A percentile compares a stretch with the other conserved stretches of the same genome.
phyloP scores from a whole-genome alignment of 1,139 yeast genomes.

The Yamadazyma dushanensis region DNA sequence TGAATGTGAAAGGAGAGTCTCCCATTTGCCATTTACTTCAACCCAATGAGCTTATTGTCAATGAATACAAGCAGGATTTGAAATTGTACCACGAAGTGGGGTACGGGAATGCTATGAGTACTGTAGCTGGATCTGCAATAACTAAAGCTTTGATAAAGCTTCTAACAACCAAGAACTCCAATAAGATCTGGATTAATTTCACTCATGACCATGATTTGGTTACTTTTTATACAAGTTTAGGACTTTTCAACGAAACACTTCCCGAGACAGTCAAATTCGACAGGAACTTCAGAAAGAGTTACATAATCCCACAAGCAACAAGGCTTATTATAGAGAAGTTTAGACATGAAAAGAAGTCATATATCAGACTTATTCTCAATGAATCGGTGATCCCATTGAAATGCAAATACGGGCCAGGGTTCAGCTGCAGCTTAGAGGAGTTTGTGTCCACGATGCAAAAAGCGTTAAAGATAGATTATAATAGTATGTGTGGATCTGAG shows the following conservation, averaged over 20 bases:
- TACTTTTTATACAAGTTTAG: constrained; percentile 51
- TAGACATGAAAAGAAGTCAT: constrained; percentile 42
- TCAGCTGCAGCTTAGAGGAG: constrained; percentile 49
- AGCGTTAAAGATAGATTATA: constrained; percentile 27
- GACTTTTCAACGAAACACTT: constrained; percentile 31
- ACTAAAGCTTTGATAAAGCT: constrained; percentile 49
- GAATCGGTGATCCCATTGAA: constrained; percentile 56
- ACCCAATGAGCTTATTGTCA: constrained; percentile 44
- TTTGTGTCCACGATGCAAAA: constrained; percentile 27
- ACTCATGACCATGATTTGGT: constrained; percentile 62
- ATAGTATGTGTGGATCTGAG: constrained; percentile 33
- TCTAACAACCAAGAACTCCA: constrained; percentile 26
- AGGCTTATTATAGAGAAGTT: constrained; percentile 51
- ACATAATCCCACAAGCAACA: constrained; percentile 59
- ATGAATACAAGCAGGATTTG: constrained; percentile 47
- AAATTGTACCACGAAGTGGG: constrained; percentile 48
- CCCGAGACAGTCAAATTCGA: constrained; percentile 35
- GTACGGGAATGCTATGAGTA: constrained; percentile 46
- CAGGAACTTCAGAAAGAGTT: constrained; percentile 45
- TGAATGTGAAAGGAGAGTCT: constrained; percentile 50
- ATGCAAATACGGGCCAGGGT: constrained; percentile 59
- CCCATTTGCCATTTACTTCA: constrained; percentile 52
- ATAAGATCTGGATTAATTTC: constrained; percentile 48
- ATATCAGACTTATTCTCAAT: constrained; percentile 50
- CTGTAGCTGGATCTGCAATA: constrained; percentile 46